Percentiles rank a stretch among this genome's conserved stretches.
These are phyloP conservation scores for Handroanthus guayacan DNA, from an alignment of 257 asterid genomes.

Conservation along the genomic window DNA sequence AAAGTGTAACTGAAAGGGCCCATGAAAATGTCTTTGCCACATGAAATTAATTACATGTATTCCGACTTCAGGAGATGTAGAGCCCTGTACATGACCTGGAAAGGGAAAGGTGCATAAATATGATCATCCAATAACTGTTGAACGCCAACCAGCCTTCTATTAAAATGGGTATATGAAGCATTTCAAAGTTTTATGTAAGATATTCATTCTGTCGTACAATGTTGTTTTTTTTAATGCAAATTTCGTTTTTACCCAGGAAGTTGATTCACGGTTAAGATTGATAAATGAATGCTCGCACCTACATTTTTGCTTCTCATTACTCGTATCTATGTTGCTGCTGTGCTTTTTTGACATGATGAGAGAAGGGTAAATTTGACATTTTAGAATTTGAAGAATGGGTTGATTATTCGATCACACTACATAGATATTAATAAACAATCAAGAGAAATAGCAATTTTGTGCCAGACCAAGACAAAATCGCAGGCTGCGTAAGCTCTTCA, in stretches of 20 bases:
- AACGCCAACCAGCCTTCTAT: constrained; percentile 2
- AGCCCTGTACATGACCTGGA: constrained; percentile 32
- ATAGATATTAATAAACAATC: too few species aligned
- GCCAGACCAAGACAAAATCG: too few species aligned
- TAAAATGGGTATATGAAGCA: neutral
- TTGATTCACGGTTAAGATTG: too few species aligned
- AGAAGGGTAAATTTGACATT: too few species aligned
- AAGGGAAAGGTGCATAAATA: neutral
- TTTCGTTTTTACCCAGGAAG: neutral
- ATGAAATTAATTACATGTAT: neutral
- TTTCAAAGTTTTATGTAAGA: neutral
- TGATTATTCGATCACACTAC: too few species aligned
- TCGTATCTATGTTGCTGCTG: too few species aligned
- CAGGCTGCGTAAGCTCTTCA: too few species aligned
- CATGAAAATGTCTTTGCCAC: constrained; percentile 27
- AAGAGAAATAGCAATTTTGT: too few species aligned
- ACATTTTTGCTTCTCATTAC: too few species aligned
- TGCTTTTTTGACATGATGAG: too few species aligned
- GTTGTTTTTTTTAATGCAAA: constrained; percentile 6
- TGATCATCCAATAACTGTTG: constrained; percentile 12
- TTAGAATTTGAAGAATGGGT: too few species aligned
- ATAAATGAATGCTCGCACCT: too few species aligned
- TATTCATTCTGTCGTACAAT: constrained; percentile 15
- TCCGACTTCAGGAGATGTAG: neutral
- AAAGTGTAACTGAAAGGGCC: constrained; percentile 7